Evolutionary conservation across 768 basidiomycete species (phyloP), one percentile per base, ranked within the genome.

Genomic region (Serpula lacrymans): DNA sequence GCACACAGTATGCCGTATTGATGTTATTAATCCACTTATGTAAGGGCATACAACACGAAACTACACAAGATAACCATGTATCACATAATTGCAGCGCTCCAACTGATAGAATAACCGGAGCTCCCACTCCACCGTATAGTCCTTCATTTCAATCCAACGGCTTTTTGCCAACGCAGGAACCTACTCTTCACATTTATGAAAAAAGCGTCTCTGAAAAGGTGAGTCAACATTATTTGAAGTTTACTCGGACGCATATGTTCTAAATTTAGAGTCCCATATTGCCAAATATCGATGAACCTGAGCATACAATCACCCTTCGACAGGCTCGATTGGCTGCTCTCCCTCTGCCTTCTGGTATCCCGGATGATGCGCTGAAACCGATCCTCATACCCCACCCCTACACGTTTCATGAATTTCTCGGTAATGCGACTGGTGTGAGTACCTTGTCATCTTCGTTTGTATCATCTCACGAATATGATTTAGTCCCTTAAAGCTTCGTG

Each of bases 371-470:
- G 2, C 67, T 89, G 33, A 79, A 73, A 37, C 87, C 87, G 0
- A 80, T 89, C 41, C 47, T 78, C 35, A 75, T 89, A 21, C 85
- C 84, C 6, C 45, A 77, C 6, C 69, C 80, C 6, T 70, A 78
- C 46, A 81, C 78, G 12, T 55, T 89, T 10, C 78, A 84, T 32
- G 87, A 88, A 43, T 87, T 88, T 48, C 63, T 88, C 4, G 69
- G 68, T 13, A 76, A 71, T 42, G 66, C 72, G 10, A 68, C 77
- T 9, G 74, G 75, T 21, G 85, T 86, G 64, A 49, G 74, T 65
- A 23, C 36, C 13, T 10, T 34, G 20, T 29, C 17, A 10, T 37
- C 4, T 25, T 2, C 20, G 43, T 48, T 24, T 41, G 47, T 31
- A 49, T 30, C 26, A 22, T 33, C 29, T 46, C 41, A 43, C n/a